Evolutionary conservation across 2,329 filamentous ascomycete genomes (phyloP), one percentile per base, ranked within the genome.

Genomic region (Trichophyton benhamiae): DNA sequence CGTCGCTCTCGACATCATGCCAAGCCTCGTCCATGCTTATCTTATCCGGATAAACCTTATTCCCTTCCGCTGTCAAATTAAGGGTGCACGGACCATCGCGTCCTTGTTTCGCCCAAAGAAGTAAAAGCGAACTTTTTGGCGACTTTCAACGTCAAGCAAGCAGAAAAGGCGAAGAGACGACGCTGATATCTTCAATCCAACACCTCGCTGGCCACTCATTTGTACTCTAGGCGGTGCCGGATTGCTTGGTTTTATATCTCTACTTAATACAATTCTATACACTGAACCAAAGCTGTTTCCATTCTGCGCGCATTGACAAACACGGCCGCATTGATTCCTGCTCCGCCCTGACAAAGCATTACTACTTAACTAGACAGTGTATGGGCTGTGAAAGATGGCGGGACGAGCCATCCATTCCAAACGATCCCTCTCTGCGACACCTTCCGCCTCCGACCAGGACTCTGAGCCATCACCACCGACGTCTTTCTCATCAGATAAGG

Each of bases 401-500:
- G 25, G 41, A n/a, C 41, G 15, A 44, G 22, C 9, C 27, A 27
- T 42, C n/a, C 58, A 22, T 36, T 22, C 36, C 8, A 27, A 48
- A 20, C 15, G 44, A 49, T 27, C 41, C 11, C 44, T 59, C 44
- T 36, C 44, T 22, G 42, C 60, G 7, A 61, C 63, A 22, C 63
- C 59, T 38, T n/a, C 52, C 33, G 27, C 49, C 55, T 64, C 65
- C 5, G 52, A 63, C 41, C 17, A 36, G 11, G 52, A 33, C 48
- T 44, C 41, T 33, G 38, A 69, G n/a, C 68, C 67, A 9, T 72
- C 74, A 1, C 70, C 74, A 13, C 62, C 69, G 11, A 65, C 68
- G 15, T 69, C 68, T 11, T 63, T 63, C 25, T 74, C 71, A 1
- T 78, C 77, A 17, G 76, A 78, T 63, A 78, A 78, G 65, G 77